These are phyloP conservation scores for Calonectria henricotiae DNA, from an alignment of 2,329 filamentous ascomycete species.

Conservation along the genomic window DNA sequence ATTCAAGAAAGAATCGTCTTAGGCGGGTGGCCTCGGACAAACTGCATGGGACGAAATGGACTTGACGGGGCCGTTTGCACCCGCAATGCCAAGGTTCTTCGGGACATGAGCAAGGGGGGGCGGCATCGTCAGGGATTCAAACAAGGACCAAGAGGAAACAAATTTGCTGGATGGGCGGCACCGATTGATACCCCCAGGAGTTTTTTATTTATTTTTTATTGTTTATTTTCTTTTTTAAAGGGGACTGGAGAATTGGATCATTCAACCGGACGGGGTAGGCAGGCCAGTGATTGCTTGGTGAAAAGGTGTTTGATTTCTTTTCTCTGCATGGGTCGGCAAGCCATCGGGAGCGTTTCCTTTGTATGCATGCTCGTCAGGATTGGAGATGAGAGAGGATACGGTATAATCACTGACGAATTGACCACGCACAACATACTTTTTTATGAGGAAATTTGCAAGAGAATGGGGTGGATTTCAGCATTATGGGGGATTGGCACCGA, in stretches of 20 bases:
- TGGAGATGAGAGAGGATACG: slow-evolving; percentile 14
- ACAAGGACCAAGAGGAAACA: not conserved
- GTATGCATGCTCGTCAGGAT: slow-evolving; percentile 37
- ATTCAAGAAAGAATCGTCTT: slow-evolving; percentile 46
- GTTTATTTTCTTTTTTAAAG: slow-evolving; percentile 10
- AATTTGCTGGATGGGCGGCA: slow-evolving; percentile 29
- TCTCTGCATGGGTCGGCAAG: slow-evolving; percentile 46
- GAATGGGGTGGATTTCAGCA: slow-evolving; percentile 31
- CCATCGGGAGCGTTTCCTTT: slow-evolving; percentile 42
- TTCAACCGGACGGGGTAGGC: slow-evolving; percentile 40
- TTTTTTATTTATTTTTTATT: not conserved
- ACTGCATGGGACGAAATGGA: slow-evolving; percentile 16
- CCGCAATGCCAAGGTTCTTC: not conserved
- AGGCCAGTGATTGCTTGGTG: slow-evolving; percentile 47
- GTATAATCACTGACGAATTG: slow-evolving; percentile 26
- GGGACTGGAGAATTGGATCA: slow-evolving; percentile 39
- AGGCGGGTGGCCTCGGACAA: not conserved
- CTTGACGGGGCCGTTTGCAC: slow-evolving; percentile 7
- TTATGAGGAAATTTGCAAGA: slow-evolving; percentile 41
- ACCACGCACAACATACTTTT: slow-evolving; percentile 34
- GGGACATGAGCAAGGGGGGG: not conserved
- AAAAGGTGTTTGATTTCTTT: slow-evolving; percentile 42
- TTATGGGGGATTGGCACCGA: slow-evolving; percentile 28
- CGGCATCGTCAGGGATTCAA: not conserved
- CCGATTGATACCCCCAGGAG: slow-evolving; percentile 36